These are phyloP conservation scores for Zymoseptoria passerinii DNA, from an alignment of 2,329 filamentous ascomycete species.

Conservation along the genomic window DNA sequence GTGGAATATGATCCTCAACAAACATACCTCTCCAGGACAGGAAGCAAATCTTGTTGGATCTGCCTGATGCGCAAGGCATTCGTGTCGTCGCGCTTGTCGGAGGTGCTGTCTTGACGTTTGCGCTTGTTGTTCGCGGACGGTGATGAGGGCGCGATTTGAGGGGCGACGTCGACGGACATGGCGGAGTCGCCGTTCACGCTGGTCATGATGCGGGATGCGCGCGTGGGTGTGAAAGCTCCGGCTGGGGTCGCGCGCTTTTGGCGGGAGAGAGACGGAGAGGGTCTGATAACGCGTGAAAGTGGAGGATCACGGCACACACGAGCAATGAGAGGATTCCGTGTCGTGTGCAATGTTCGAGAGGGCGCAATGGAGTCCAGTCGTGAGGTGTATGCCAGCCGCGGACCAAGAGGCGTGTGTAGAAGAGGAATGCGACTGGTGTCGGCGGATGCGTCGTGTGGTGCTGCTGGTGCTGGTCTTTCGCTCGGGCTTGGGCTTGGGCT, in stretches of 20 bases:
- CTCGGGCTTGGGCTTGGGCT: background rate
- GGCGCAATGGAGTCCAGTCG: background rate
- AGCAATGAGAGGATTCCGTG: background rate
- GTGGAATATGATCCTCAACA: background rate
- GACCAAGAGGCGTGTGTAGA: background rate
- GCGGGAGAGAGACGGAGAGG: slow-evolving; percentile 1
- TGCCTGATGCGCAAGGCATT: slow-evolving; percentile 18
- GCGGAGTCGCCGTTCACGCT: slow-evolving; percentile 8
- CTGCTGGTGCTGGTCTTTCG: background rate
- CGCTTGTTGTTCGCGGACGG: slow-evolving; percentile 32
- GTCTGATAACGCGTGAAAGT: background rate
- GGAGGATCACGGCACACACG: background rate
- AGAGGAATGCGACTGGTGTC: background rate
- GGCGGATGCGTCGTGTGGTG: background rate
- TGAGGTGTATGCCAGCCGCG: background rate
- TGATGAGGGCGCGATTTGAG: slow-evolving; percentile 2
- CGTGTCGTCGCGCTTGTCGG: slow-evolving; percentile 25
- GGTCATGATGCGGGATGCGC: slow-evolving; percentile 14
- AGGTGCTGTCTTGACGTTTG: slow-evolving; percentile 34
- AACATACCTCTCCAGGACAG: slow-evolving; percentile 36
- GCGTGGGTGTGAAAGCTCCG: slow-evolving; percentile 5
- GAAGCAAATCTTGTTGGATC: slow-evolving; percentile 34
- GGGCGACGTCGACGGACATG: slow-evolving; percentile 1
- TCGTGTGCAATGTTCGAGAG: background rate
- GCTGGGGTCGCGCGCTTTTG: slow-evolving; percentile 4